phyloP scores from a whole-genome alignment of 2,329 filamentous ascomycete genomes.

The Xylariaceae sp. region DNA sequence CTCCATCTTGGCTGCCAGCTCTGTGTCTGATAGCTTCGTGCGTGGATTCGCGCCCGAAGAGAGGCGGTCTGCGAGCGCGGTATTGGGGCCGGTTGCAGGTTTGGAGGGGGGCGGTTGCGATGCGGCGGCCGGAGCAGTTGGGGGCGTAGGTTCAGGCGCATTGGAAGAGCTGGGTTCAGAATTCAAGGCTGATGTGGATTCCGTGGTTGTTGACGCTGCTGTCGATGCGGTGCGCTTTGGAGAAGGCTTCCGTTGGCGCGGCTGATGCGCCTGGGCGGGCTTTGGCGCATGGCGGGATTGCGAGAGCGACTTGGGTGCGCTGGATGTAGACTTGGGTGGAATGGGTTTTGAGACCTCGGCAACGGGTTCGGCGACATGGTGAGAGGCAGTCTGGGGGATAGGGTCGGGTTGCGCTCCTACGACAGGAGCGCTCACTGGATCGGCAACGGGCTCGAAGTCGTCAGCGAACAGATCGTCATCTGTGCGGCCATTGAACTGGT shows the following conservation, averaged over 20 bases:
- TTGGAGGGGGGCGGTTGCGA: slow-evolving; percentile 12
- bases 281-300: slow-evolving; percentile 30
- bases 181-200: slow-evolving; percentile 1
- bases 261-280: slow-evolving; percentile 13
- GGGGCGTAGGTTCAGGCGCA: slow-evolving; percentile 13
- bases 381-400: slow-evolving; percentile 1
- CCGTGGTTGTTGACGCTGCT: slow-evolving; percentile 2
- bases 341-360: slow-evolving; percentile 2
- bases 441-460: slow-evolving; percentile 52
- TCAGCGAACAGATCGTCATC: slow-evolving; percentile 61
- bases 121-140: slow-evolving; percentile 4
- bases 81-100: slow-evolving; percentile 27
- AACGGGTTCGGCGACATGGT: slow-evolving; percentile 7
- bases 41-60: slow-evolving; percentile 55
- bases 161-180: slow-evolving; percentile 10
- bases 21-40: slow-evolving; percentile 54
- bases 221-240: slow-evolving; percentile 8
- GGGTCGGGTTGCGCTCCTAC: slow-evolving; percentile 1
- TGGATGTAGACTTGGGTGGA: slow-evolving; percentile 8
- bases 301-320: slow-evolving; percentile 22
- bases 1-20: slow-evolving; percentile 57
- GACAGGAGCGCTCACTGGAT: slow-evolving; percentile 9
- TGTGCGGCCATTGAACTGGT: slow-evolving; percentile 57
- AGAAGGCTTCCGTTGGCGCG: slow-evolving; percentile 19
- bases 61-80: slow-evolving; percentile 37